Conservation (phyloP, 352 stramenopile genomes). For the Pythium volutum region DNA sequence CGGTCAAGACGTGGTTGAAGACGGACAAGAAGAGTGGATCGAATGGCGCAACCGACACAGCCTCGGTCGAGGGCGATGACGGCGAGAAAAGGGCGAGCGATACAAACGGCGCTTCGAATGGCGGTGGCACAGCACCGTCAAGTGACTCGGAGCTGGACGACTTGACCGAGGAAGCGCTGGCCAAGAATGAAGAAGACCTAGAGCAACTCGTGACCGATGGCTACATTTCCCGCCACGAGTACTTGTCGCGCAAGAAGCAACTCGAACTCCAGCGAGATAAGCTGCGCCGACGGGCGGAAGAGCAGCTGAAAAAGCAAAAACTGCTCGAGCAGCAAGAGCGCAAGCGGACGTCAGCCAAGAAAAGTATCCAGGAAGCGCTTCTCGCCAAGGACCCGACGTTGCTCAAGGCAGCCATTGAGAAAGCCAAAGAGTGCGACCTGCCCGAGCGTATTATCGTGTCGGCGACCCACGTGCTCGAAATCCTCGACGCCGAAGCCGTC, state of each 20-base stretch:
- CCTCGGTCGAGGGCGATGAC: slow-evolving; percentile 31
- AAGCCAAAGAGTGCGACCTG: slow-evolving; percentile 66
- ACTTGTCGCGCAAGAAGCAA: slow-evolving; percentile 70
- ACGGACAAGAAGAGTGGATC: slow-evolving; percentile 45
- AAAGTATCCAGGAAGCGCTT: slow-evolving; percentile 61
- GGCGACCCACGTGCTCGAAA: slow-evolving; percentile 69
- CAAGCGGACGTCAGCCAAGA: slow-evolving; percentile 56
- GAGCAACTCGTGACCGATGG: slow-evolving; percentile 58
- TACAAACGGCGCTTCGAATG: background rate
- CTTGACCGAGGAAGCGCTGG: slow-evolving; percentile 55
- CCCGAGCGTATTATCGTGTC: slow-evolving; percentile 65
- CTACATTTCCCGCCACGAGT: slow-evolving; percentile 78
- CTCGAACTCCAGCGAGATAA: slow-evolving; percentile 66
- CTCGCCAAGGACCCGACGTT: slow-evolving; percentile 53
- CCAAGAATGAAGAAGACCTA: slow-evolving; percentile 72
- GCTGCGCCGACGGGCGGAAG: slow-evolving; percentile 48
- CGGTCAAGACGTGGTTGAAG: slow-evolving; percentile 58
- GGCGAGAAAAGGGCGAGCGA: slow-evolving; percentile 34
- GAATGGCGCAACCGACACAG: slow-evolving; percentile 16
- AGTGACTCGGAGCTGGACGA: slow-evolving; percentile 73
- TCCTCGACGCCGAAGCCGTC: slow-evolving; percentile 60
- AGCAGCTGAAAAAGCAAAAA: slow-evolving; percentile 65
- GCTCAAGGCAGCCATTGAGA: slow-evolving; percentile 61
- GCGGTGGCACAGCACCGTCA: slow-evolving; percentile 28
- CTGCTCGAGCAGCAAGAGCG: slow-evolving; percentile 62